Percentiles rank a stretch among this genome's conserved stretches.
phyloP scores from a whole-genome alignment of 345 rosid species.

The Mercurialis annua region DNA sequence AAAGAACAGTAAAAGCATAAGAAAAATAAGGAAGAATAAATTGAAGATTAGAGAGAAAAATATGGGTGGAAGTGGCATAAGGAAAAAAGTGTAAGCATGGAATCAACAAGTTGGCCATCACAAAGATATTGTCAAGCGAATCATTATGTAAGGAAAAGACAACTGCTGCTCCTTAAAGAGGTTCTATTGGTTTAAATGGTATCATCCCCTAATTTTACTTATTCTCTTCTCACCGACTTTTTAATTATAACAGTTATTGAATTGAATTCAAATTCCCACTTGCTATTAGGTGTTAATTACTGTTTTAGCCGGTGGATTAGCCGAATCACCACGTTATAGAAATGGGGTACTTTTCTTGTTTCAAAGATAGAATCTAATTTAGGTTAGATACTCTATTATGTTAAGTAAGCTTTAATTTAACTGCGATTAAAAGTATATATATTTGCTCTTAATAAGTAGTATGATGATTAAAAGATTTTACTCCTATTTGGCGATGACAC shows the following conservation, averaged over 20 bases:
- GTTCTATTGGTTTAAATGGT: constrained; percentile 2
- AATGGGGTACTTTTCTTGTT: constrained; percentile 14
- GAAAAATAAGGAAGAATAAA: background rate
- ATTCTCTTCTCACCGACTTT: no score
- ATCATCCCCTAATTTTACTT: background rate
- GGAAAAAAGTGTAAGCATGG: no score
- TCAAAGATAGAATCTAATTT: no score
- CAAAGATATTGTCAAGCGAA: constrained; percentile 4
- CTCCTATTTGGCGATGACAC: no score
- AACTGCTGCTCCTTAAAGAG: background rate
- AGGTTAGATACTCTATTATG: no score
- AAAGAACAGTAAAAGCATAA: background rate
- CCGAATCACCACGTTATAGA: constrained; percentile 12
- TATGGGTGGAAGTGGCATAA: constrained; percentile 3
- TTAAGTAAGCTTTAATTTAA: no score
- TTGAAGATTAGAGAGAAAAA: no score
- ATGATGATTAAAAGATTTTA: no score
- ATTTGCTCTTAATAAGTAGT: no score
- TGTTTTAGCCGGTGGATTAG: constrained; percentile 17
- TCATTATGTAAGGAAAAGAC: constrained; percentile 6
- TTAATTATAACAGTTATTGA: constrained; percentile 10
- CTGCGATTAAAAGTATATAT: no score
- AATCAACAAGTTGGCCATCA: constrained; percentile 9
- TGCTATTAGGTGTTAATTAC: constrained; percentile 21
- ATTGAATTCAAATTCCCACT: constrained; percentile 32